Evolutionary conservation across 306 rosid genomes (phyloP).

Genomic region (Rosa multiflora): DNA sequence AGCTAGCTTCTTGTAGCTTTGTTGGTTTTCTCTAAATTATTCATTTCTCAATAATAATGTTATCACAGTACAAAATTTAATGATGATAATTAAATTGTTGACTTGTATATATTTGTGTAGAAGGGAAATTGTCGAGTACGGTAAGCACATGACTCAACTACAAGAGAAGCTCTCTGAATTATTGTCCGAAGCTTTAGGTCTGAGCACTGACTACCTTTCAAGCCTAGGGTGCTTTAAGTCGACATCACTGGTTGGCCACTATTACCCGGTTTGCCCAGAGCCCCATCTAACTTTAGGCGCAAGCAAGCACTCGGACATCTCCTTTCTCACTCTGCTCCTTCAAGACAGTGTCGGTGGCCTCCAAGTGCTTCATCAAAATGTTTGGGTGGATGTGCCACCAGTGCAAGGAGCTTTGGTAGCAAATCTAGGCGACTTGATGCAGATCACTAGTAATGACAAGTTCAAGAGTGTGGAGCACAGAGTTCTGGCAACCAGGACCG

Average conservation of each 20-base stretch:
- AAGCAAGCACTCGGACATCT: constrained; percentile 19
- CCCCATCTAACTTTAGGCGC: constrained; percentile 21
- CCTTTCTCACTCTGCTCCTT: constrained; percentile 25
- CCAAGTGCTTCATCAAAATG: constrained; percentile 23
- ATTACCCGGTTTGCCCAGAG: constrained; percentile 27
- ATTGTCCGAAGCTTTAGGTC: constrained; percentile 31
- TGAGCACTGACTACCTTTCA: constrained; percentile 11
- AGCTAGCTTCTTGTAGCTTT: too few species aligned
- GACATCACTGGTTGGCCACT: not conserved
- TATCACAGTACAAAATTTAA: too few species aligned
- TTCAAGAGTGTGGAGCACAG: constrained; percentile 18
- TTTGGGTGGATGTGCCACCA: constrained; percentile 21
- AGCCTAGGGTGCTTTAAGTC: constrained; percentile 24
- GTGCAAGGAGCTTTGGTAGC: constrained; percentile 17
- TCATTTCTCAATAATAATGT: too few species aligned
- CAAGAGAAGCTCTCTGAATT: constrained; percentile 2
- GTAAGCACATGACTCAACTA: not conserved
- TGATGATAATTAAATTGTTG: too few species aligned
- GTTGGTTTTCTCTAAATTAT: too few species aligned
- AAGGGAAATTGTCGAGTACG: constrained; percentile 17
- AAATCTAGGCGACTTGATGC: constrained; percentile 20
- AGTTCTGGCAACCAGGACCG: not conserved
- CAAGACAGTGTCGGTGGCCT: constrained; percentile 23
- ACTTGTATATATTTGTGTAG: not conserved
- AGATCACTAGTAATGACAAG: constrained; percentile 21